phyloP scores from a whole-genome alignment of 78 protist genomes.

The Diacronema lutheri region DNA sequence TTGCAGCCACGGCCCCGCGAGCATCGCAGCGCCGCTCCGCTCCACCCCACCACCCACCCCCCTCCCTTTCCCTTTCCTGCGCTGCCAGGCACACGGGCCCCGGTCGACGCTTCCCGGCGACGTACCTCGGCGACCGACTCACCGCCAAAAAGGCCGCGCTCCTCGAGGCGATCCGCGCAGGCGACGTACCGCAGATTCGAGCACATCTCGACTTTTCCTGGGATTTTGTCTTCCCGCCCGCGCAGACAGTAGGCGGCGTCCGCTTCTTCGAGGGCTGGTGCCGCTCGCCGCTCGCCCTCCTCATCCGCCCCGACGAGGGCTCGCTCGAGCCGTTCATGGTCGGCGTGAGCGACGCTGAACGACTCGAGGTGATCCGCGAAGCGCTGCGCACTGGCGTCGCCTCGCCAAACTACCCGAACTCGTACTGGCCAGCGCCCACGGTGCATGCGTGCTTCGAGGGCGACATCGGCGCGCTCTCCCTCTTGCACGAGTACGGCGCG shows the following conservation, averaged over 20 bases:
- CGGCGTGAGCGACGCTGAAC: not conserved
- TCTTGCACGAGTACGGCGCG: not conserved
- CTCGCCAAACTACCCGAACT: not conserved
- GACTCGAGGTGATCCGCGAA: not conserved
- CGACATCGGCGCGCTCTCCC: not conserved
- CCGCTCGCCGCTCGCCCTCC: conserved; percentile 19
- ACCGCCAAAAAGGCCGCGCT: not conserved
- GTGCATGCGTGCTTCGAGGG: conserved; percentile 27
- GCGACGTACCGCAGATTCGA: not conserved
- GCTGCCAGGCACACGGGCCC: no score
- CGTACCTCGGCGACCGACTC: not conserved
- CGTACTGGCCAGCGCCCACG: not conserved
- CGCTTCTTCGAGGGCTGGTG: not conserved
- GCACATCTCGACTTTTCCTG: not conserved
- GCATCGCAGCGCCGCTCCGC: no score
- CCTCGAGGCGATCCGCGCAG: not conserved
- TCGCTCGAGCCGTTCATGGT: not conserved
- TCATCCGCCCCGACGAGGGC: conserved; percentile 17
- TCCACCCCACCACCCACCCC: no score
- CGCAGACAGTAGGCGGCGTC: not conserved
- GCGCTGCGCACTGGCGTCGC: not conserved
- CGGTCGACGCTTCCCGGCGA: no score
- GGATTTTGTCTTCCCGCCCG: not conserved
- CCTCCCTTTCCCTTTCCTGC: no score
- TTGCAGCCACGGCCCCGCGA: no score